These are phyloP conservation scores for Firmiana major DNA, from an alignment of 345 rosid genomes.

Conservation along the genomic window DNA sequence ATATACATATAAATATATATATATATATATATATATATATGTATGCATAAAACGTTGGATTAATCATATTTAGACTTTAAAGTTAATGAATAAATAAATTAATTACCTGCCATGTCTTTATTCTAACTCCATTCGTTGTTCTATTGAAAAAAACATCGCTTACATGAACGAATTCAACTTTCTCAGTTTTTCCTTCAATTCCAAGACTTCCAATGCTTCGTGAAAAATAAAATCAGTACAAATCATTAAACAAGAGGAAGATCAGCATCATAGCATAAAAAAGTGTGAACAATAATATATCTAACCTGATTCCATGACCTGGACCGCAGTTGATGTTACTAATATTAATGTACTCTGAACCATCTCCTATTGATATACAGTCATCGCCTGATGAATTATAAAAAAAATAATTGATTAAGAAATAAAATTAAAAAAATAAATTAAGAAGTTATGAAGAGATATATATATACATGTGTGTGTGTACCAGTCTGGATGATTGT, in stretches of 20 bases:
- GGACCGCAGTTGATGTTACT: neutral
- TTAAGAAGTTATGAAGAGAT: neutral
- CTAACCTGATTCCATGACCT: neutral
- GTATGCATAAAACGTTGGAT: neutral
- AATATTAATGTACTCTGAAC: neutral
- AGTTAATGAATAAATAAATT: too few relatives aligned
- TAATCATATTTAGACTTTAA: neutral
- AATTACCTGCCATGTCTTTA: neutral
- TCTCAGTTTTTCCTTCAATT: neutral
- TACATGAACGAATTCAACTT: neutral
- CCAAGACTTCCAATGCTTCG: constrained; percentile 3
- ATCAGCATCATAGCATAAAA: neutral
- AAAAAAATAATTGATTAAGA: neutral
- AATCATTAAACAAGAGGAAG: neutral
- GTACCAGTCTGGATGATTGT: neutral
- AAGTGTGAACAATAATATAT: neutral
- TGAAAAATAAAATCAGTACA: neutral
- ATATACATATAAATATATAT: too few relatives aligned
- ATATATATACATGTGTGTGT: neutral
- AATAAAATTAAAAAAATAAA: neutral
- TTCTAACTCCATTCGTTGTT: neutral
- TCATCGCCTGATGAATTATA: neutral
- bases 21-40: too few relatives aligned
- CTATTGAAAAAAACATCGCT: neutral
- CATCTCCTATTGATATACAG: neutral